Conservation (phyloP, 1,284 basidiomycete species). For the Microbotryum silenes-acaulis region DNA sequence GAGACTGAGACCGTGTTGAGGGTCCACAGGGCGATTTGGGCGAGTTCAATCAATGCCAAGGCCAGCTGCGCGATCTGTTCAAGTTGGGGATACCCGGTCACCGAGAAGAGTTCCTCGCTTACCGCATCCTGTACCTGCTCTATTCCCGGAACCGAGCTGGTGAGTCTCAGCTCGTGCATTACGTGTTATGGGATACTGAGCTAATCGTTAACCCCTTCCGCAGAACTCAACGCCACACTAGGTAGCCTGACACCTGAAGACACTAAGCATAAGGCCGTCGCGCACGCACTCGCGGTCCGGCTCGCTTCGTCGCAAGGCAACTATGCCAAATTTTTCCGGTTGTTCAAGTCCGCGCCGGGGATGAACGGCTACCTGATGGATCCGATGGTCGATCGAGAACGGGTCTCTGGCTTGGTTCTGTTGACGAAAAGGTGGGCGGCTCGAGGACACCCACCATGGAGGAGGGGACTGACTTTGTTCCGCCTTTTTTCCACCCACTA, state of each 20-base stretch:
- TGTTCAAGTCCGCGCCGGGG: conserved; percentile 79
- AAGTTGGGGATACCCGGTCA: conserved; percentile 85
- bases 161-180: conserved; percentile 42
- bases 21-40: conserved; percentile 77
- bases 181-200: conserved; percentile 16
- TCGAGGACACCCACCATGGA: no score
- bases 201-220: conserved; percentile 8
- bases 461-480: conserved; percentile 1
- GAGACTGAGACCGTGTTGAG: not conserved
- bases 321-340: conserved; percentile 81
- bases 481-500: conserved; percentile 40
- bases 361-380: conserved; percentile 99
- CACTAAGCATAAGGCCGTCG: conserved; percentile 69
- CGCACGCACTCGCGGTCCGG: conserved; percentile 83
- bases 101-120: conserved; percentile 91
- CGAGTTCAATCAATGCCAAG: conserved; percentile 98
- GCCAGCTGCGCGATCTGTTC: conserved; percentile 80
- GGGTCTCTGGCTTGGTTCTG: conserved; percentile 74
- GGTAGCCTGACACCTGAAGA: conserved; percentile 86
- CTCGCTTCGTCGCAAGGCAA: conserved; percentile 84
- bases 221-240: conserved; percentile 92
- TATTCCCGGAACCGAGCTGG: conserved; percentile 92
- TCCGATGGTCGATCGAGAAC: conserved; percentile 89
- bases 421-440: conserved; percentile 83
- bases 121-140: conserved; percentile 90